Conservation (phyloP, 805 yeast species). For the Wickerhamiella cacticola region DNA sequence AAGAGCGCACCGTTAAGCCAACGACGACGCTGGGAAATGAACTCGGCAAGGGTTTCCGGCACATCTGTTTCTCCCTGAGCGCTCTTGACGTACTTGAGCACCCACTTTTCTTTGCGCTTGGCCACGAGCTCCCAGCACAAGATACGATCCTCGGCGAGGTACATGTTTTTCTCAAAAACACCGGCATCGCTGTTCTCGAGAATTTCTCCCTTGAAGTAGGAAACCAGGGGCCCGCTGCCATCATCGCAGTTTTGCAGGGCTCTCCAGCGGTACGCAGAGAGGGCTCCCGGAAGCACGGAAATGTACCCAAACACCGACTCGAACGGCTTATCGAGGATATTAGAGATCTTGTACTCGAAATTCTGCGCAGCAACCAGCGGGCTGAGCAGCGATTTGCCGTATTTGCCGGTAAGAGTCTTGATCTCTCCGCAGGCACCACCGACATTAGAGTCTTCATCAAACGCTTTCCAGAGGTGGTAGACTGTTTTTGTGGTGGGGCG, state of each 20-base stretch:
- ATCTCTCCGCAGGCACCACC: constrained; percentile 99
- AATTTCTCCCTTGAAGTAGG: constrained; percentile 83
- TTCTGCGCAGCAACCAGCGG: constrained; percentile 94
- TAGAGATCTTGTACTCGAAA: constrained; percentile 95
- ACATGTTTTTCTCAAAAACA: constrained; percentile 93
- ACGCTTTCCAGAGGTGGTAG: constrained; percentile 94
- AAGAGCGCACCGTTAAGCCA: constrained; percentile 97
- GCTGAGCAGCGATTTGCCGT: constrained; percentile 66
- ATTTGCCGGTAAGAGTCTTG: constrained; percentile 86
- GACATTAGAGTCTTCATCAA: constrained; percentile 88
- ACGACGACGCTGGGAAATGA: constrained; percentile 90
- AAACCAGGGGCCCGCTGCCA: constrained; percentile 82
- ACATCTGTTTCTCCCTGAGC: constrained; percentile 97
- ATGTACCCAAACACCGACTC: constrained; percentile 90
- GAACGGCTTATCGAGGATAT: constrained; percentile 84
- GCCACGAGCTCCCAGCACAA: constrained; percentile 94
- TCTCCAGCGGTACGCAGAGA: constrained; percentile 83
- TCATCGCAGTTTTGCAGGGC: constrained; percentile 76
- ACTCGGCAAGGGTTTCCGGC: constrained; percentile 89
- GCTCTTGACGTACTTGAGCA: constrained; percentile 77
- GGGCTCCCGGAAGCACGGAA: constrained; percentile 88
- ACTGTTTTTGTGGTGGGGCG: constrained; percentile 79
- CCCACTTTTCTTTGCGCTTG: constrained; percentile 71
- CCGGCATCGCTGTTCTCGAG: constrained; percentile 56
- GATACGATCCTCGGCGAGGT: constrained; percentile 92